Base-by-base conservation (phyloP, 2,329 filamentous ascomycete species). In the Chaetoscypha palmicola region DNA sequence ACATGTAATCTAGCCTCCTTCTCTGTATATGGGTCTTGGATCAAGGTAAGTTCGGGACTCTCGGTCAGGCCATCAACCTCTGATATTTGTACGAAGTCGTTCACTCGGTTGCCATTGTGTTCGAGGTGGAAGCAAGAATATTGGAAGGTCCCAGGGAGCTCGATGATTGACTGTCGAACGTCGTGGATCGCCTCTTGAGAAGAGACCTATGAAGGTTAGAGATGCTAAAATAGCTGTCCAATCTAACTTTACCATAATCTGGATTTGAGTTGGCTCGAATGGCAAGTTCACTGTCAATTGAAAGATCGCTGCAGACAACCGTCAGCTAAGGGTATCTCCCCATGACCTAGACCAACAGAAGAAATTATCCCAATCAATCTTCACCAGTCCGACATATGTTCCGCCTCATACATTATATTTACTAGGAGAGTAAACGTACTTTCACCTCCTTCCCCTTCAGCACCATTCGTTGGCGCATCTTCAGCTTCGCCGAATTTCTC, bases 91-190 rank as follows among this genome's bases (percentile, higher is more conserved):
- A 94, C 77, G 59, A 92, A 97, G 67, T 98, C 92, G 66, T 97
- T 97, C 74, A 98, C 83, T 53, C 86, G 84, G 66, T 86, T 73
- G 55, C 88, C 87, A 47, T 86, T 82, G 69, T 90, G 82, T 69
- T 97, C 90, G 58, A 98, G 81, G 68, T 98, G 92, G 72, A 98
- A 98, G 73, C 92, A 98, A 41, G 92, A 94, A 71, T 96, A 96
- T 67, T 94, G 89, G 69, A 96, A 92, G 40, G 91, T 94, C 48
- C 83, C 76, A 4, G 92, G 92, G 38, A 89, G 76, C 67, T 98
- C 92, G 68, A 96, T 89, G 63, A 98, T 86, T 50, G 90, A 91
- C 68, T 97, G 92, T 55, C 92, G 86, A 58, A 98, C 82, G 72
- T 98, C 92, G 67, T 97, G 92, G 49, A 97, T 83, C 66, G 96